These are phyloP conservation scores for Phytopythium boreale DNA, from an alignment of 352 stramenopile genomes.

Conservation along the genomic window DNA sequence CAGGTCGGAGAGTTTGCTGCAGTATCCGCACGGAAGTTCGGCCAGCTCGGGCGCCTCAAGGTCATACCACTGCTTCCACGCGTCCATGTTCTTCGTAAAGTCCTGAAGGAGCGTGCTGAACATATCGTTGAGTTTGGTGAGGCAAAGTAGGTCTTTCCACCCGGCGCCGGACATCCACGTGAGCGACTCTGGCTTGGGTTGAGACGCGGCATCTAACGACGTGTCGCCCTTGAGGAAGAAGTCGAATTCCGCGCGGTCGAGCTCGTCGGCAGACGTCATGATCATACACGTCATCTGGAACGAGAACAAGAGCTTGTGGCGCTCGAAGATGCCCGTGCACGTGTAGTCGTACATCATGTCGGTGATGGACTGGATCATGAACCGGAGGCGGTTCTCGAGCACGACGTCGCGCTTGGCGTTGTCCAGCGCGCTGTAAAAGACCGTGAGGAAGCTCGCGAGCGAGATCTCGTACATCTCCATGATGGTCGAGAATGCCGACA, in stretches of 20 bases:
- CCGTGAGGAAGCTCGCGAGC: constrained; percentile 89
- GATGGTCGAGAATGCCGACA: constrained; percentile 89
- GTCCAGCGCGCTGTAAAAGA: constrained; percentile 91
- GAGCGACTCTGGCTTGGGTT: constrained; percentile 66
- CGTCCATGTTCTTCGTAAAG: constrained; percentile 39
- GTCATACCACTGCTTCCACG: constrained; percentile 94
- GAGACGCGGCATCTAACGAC: constrained; percentile 78
- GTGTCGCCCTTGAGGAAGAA: constrained; percentile 96
- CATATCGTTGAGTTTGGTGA: constrained; percentile 66
- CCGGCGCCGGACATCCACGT: constrained; percentile 86
- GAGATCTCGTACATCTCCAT: constrained; percentile 97
- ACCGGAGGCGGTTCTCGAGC: constrained; percentile 83
- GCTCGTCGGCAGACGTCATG: constrained; percentile 73
- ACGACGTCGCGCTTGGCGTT: constrained; percentile 90
- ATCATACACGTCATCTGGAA: constrained; percentile 98
- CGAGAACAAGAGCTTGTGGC: constrained; percentile 97
- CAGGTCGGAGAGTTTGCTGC: constrained; percentile 72
- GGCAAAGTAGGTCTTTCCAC: constrained; percentile 92
- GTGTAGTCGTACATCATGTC: constrained; percentile 96
- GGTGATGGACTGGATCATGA: constrained; percentile 90
- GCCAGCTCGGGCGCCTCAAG: constrained; percentile 88
- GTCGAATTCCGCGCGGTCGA: constrained; percentile 89
- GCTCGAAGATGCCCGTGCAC: constrained; percentile 96
- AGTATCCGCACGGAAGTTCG: constrained; percentile 80
- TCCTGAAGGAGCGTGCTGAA: constrained; percentile 57